Percentiles rank a stretch among this genome's conserved stretches.
These are phyloP conservation scores for Solanum chilense DNA, from an alignment of 257 asterid genomes.

Conservation along the genomic window DNA sequence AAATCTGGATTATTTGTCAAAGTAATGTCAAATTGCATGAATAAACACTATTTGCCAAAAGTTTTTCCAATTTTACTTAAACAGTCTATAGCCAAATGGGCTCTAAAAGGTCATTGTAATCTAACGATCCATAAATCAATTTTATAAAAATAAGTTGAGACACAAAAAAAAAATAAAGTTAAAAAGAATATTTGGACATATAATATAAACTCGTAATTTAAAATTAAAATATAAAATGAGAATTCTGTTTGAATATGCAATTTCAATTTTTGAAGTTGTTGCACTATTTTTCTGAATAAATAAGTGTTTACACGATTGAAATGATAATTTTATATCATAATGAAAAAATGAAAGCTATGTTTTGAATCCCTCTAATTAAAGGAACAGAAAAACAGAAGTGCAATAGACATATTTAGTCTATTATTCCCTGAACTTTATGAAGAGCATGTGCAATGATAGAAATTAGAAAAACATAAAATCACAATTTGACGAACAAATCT, in stretches of 20 bases:
- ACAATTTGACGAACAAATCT: not conserved
- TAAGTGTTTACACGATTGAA: not conserved
- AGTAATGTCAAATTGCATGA: no score
- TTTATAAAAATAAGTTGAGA: no score
- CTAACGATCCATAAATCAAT: no score
- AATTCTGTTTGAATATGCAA: no score
- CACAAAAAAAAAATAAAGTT: not conserved
- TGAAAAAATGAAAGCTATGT: not conserved
- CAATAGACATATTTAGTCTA: not conserved
- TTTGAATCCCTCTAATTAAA: not conserved
- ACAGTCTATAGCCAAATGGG: rapidly evolving
- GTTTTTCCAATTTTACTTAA: no score
- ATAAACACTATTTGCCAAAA: no score
- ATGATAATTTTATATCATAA: no score
- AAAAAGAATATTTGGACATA: not conserved
- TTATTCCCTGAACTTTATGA: not conserved
- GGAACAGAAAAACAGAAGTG: not conserved
- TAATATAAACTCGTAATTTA: no score
- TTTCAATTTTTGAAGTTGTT: not conserved
- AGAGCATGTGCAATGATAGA: not conserved
- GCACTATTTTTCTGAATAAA: no score
- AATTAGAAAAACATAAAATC: not conserved
- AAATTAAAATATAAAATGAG: no score
- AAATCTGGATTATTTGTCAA: no score
- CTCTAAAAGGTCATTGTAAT: not conserved